Percentiles rank a stretch among this genome's conserved stretches.
Conservation (phyloP, 2,329 filamentous ascomycete species). For the Fusarium graminum region DNA sequence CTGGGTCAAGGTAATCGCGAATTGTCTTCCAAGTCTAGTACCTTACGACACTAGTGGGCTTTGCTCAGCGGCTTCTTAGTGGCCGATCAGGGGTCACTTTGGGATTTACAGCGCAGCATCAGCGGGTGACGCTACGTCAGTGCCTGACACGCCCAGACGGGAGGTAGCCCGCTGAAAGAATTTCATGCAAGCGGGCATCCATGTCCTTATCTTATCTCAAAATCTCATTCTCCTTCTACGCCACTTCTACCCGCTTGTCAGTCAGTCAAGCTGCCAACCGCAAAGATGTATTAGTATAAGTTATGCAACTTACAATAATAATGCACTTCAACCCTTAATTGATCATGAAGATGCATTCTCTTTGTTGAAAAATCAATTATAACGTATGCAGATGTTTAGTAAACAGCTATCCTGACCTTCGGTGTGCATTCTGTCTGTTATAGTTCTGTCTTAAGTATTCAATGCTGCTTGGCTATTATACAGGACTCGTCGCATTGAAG, state of each 20-base stretch:
- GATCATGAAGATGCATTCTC: too few species aligned
- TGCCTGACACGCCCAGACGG: background rate
- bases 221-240: background rate
- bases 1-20: conserved; percentile 25
- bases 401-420: background rate
- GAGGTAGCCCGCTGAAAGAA: conserved; percentile 24
- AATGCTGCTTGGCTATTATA: background rate
- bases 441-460: background rate
- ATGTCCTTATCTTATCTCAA: conserved; percentile 21
- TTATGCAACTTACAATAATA: too few species aligned
- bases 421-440: background rate
- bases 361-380: background rate
- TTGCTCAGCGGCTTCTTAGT: conserved; percentile 32
- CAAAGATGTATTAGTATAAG: too few species aligned
- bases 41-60: conserved; percentile 34
- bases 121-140: conserved; percentile 10
- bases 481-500: background rate
- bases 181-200: conserved; percentile 20
- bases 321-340: too few species aligned
- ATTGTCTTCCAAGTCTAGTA: conserved; percentile 9
- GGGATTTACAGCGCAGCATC: conserved; percentile 14
- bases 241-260: conserved; percentile 1
- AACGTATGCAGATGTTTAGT: background rate
- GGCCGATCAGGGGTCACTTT: conserved; percentile 20
- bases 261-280: background rate